Percentiles rank a stretch among this genome's conserved stretches.
Evolutionary conservation across 2,329 filamentous ascomycete genomes (phyloP).

Genomic region (Ciborinia camelliae): DNA sequence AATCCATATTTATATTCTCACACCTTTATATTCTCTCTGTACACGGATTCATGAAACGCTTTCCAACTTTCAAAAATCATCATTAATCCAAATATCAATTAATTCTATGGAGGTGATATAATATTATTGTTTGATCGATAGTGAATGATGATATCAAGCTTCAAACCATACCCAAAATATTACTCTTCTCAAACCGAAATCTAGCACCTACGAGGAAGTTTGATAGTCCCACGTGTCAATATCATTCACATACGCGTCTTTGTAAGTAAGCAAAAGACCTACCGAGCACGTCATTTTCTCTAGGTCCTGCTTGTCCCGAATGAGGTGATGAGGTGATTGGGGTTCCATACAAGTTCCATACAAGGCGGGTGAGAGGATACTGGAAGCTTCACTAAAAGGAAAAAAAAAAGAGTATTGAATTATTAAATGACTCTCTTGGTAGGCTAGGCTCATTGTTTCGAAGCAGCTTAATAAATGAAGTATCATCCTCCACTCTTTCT

Average conservation of each 20-base stretch:
- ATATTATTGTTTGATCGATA: no score
- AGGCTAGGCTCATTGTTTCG: neutral
- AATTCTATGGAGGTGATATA: no score
- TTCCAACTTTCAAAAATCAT: no score
- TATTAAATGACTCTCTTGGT: conserved; percentile 12
- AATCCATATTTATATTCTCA: conserved; percentile 1
- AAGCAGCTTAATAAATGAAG: neutral
- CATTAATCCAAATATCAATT: no score
- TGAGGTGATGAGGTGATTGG: no score
- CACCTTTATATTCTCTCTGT: neutral
- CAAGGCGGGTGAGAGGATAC: conserved; percentile 3
- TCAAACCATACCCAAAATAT: no score
- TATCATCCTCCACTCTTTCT: neutral
- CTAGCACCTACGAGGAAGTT: no score
- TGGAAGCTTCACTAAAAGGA: neutral
- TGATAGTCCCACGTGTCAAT: conserved; percentile 12
- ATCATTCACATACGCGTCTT: conserved; percentile 12
- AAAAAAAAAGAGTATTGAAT: neutral
- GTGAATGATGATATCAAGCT: no score
- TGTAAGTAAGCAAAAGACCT: conserved; percentile 1
- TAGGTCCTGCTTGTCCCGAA: conserved; percentile 3
- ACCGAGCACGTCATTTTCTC: conserved; percentile 19
- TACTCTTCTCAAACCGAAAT: no score
- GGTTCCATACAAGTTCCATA: conserved; percentile 17
- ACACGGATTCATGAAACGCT: no score